These are phyloP conservation scores for Curvularia lunata DNA, from an alignment of 2,329 filamentous ascomycete genomes.

Conservation along the genomic window DNA sequence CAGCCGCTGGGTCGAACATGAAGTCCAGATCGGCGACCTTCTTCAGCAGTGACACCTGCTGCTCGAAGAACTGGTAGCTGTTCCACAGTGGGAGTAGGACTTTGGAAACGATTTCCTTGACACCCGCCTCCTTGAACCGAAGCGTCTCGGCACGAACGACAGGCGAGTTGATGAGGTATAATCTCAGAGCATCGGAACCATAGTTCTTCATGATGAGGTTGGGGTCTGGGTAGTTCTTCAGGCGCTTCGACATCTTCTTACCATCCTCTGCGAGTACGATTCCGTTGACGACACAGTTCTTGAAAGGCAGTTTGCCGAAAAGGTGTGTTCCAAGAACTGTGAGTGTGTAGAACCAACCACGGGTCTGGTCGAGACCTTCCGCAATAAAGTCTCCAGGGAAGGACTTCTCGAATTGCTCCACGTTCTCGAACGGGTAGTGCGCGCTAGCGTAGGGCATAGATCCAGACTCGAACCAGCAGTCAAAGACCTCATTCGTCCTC, in stretches of 20 bases:
- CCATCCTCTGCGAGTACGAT: conserved; percentile 93
- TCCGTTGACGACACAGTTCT: conserved; percentile 96
- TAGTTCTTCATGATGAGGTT: conserved; percentile 82
- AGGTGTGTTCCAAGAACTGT: conserved; percentile 87
- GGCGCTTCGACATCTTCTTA: conserved; percentile 97
- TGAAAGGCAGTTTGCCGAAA: conserved; percentile 83
- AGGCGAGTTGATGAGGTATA: conserved; percentile 97
- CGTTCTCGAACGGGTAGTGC: conserved; percentile 92
- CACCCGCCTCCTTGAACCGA: conserved; percentile 87
- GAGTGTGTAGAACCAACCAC: conserved; percentile 96
- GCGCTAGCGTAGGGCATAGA: conserved; percentile 93
- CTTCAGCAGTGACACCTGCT: conserved; percentile 83
- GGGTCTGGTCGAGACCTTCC: conserved; percentile 89
- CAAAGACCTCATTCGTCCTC: conserved; percentile 87
- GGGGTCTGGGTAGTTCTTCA: conserved; percentile 96
- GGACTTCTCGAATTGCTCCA: conserved; percentile 76
- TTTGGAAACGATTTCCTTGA: conserved; percentile 93
- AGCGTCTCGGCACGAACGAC: conserved; percentile 91
- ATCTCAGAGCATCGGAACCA: conserved; percentile 86
- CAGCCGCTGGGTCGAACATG: conserved; percentile 76
- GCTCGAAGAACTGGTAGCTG: conserved; percentile 95
- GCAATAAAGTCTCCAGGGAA: conserved; percentile 96
- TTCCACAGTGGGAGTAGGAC: conserved; percentile 94
- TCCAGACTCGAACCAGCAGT: conserved; percentile 97
- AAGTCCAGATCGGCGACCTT: conserved; percentile 82